Evolutionary conservation across 106 monocot genomes (phyloP).

Genomic region (Platanthera zijinensis): DNA sequence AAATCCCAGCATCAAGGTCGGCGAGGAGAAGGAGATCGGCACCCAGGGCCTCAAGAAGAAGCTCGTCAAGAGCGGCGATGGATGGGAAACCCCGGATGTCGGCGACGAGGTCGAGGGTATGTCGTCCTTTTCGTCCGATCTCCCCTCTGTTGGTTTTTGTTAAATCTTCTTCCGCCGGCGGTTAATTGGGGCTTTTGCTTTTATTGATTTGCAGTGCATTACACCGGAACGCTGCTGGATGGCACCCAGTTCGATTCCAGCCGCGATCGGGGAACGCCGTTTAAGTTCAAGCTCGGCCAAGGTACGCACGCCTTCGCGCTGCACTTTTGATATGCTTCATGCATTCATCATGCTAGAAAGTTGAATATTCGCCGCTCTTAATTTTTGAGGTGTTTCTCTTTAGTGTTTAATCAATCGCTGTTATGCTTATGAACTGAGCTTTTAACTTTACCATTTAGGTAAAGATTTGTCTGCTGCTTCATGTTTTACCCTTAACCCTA

Average conservation of each 20-base stretch:
- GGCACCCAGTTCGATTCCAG: constrained; percentile 79
- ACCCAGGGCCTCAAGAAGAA: constrained; percentile 84
- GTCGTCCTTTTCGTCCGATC: neutral
- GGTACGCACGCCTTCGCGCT: constrained; percentile 24
- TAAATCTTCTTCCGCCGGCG: constrained; percentile 4
- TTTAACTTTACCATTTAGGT: too few species aligned
- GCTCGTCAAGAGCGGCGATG: constrained; percentile 76
- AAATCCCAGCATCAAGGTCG: constrained; percentile 38
- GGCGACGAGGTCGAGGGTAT: constrained; percentile 90
- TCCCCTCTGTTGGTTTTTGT: neutral
- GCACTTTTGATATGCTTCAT: neutral
- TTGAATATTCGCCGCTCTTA: too few species aligned
- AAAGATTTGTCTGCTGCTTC: too few species aligned
- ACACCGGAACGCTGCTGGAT: constrained; percentile 66
- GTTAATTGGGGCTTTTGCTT: neutral
- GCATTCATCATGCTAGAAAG: neutral
- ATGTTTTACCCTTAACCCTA: too few species aligned
- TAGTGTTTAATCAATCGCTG: too few species aligned
- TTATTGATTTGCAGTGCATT: constrained; percentile 43
- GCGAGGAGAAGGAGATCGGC: constrained; percentile 93
- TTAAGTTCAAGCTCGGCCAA: constrained; percentile 68
- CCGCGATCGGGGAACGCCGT: constrained; percentile 50
- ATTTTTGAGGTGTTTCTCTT: too few species aligned
- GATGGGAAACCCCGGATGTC: constrained; percentile 68
- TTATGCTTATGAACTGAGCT: too few species aligned